Percentiles rank a stretch among this genome's conserved stretches.
Conservation (phyloP, 768 basidiomycete species). For the Termitomyces heimii region DNA sequence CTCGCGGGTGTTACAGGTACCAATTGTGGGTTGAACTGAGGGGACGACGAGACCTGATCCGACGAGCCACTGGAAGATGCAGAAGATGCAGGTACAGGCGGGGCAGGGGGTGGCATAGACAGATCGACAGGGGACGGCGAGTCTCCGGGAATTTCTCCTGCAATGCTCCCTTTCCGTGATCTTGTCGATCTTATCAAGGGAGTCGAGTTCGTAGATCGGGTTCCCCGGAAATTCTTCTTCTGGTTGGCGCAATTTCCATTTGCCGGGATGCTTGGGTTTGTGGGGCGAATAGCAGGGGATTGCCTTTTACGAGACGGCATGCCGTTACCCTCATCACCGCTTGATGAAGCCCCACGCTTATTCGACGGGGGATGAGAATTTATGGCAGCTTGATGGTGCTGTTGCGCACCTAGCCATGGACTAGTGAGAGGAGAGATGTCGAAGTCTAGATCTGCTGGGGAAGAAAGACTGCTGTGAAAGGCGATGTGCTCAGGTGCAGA, state of each 20-base stretch:
- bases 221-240: constrained; percentile 24
- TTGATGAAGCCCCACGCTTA: constrained; percentile 56
- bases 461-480: constrained; percentile 46
- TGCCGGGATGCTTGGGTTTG: constrained; percentile 17
- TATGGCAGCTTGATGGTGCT: constrained; percentile 28
- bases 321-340: constrained; percentile 40
- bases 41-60: constrained; percentile 8
- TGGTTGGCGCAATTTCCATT: background rate
- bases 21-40: constrained; percentile 25
- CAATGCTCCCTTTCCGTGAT: constrained; percentile 33
- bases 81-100: constrained; percentile 22
- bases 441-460: constrained; percentile 53
- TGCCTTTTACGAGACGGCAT: constrained; percentile 48
- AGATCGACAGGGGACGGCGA: constrained; percentile 87
- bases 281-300: constrained; percentile 40
- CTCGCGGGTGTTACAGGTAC: constrained; percentile 87
- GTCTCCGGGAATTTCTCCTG: constrained; percentile 38
- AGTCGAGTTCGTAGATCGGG: constrained; percentile 55
- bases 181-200: constrained; percentile 47
- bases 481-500: constrained; percentile 75
- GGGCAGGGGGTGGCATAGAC: constrained; percentile 83
- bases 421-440: constrained; percentile 79
- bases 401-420: constrained; percentile 69
- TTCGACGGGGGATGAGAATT: constrained; percentile 18
- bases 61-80: constrained; percentile 4